Evolutionary conservation across 164 flowering plant genomes (phyloP), one percentile per base, ranked within the genome.

Genomic region (Magnolia sinica): DNA sequence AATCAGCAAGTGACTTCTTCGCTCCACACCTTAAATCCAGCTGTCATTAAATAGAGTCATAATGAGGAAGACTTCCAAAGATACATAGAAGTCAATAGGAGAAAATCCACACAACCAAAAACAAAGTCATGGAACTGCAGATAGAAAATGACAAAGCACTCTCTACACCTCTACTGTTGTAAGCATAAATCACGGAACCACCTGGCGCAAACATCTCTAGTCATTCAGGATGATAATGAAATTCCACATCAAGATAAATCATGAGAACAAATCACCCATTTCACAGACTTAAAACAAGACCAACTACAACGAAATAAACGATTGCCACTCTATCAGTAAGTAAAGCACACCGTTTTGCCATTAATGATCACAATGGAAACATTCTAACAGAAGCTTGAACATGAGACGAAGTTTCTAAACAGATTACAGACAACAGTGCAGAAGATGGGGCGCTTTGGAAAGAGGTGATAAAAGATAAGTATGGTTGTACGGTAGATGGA

Each of bases 1-100:
- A 88, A 81, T 93, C 98, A 81, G 91, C 86, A 45, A 96, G 83
- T 37, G 97, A 91, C 80, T 86, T 91, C 83, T 94, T 96, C 64
- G 92, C 92, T 52, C 96, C 99, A 82, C 79, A 81, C 22, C 98
- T 96, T 83, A 96, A 83, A 82, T 96, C 98, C 85, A 96, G 96
- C 99, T 95, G 89, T 74, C 80, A 89, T 72, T 71, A 72, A 50
- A 78, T 75, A 68, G 50, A 73, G 74, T 51, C 79, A 61, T 75
- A 63, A 74, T 59, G 64, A 51, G 76, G 64, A 65, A 64, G 6
- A 18, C 27, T 19, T 22, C 31, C 50, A 67, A 50, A 23, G 51
- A 51, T 37, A 37, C 45, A 37, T 27, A 50, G 37, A 66, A 31
- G 50, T 16, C 8, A 52, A 2, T 4, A 10, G 67, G 37, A 74